Conservation (phyloP, 1,139 yeast species). For the Kurtzmaniella natalensis region DNA sequence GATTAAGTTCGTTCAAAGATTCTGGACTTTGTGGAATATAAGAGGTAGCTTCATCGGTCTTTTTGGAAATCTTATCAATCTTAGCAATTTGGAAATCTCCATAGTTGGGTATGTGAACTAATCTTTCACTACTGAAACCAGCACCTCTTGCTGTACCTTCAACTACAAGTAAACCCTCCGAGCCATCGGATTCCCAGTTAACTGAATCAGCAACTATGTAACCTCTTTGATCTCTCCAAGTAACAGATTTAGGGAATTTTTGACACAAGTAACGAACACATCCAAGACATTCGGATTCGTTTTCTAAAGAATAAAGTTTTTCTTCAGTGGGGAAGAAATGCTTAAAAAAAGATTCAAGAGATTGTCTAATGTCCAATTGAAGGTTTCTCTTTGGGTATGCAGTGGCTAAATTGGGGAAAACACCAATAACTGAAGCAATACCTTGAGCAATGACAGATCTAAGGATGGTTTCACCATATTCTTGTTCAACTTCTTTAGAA, state of each 20-base stretch:
- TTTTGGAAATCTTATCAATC: conserved; percentile 47
- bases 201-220: conserved; percentile 74
- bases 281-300: conserved; percentile 61
- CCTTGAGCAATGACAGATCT: conserved; percentile 92
- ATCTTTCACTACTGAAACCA: conserved; percentile 72
- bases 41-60: conserved; percentile 22
- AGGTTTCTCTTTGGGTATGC: conserved; percentile 71
- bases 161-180: conserved; percentile 44
- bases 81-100: conserved; percentile 83
- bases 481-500: conserved; percentile 69
- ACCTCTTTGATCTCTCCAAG: conserved; percentile 91
- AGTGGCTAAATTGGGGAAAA: conserved; percentile 66
- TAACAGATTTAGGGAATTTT: conserved; percentile 76
- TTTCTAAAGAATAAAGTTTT: conserved; percentile 68
- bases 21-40: conserved; percentile 57
- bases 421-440: conserved; percentile 77
- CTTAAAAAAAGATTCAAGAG: conserved; percentile 74
- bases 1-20: conserved; percentile 57
- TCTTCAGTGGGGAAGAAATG: conserved; percentile 84
- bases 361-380: conserved; percentile 73
- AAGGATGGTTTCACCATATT: conserved; percentile 81
- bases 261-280: conserved; percentile 78
- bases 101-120: conserved; percentile 80
- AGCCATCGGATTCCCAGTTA: conserved; percentile 31
- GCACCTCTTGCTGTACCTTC: conserved; percentile 86